phyloP scores from a whole-genome alignment of 2,329 filamentous ascomycete genomes.

The Cladophialophora yegresii region DNA sequence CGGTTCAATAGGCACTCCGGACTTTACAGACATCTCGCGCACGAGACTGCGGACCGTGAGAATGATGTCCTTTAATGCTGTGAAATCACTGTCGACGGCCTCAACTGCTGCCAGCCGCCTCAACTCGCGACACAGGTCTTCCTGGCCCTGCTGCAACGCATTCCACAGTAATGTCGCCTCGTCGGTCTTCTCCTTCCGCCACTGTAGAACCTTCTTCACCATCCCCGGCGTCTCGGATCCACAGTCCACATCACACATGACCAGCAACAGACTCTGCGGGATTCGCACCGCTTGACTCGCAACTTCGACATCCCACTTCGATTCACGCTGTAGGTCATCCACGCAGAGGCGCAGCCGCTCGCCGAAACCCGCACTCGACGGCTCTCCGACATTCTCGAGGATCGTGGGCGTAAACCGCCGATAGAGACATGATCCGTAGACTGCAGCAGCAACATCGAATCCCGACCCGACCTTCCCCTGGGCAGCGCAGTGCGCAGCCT shows the following conservation, averaged over 20 bases:
- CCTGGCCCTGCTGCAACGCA: conserved; percentile 72
- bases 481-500: conserved; percentile 90
- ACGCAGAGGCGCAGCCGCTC: conserved; percentile 66
- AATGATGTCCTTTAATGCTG: conserved; percentile 56
- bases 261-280: conserved; percentile 71
- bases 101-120: conserved; percentile 52
- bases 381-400: conserved; percentile 66
- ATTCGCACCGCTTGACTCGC: conserved; percentile 68
- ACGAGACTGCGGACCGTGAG: conserved; percentile 61
- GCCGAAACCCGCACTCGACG: conserved; percentile 67
- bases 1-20: conserved; percentile 86
- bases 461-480: conserved; percentile 96
- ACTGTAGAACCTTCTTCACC: conserved; percentile 87
- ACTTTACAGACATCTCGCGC: conserved; percentile 71
- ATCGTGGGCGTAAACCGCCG: conserved; percentile 84
- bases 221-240: conserved; percentile 91
- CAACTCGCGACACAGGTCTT: conserved; percentile 67
- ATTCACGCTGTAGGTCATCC: conserved; percentile 55
- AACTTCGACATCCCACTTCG: conserved; percentile 78
- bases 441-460: conserved; percentile 91
- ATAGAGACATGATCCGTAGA: conserved; percentile 89
- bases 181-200: conserved; percentile 67
- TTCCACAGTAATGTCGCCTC: conserved; percentile 73
- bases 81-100: conserved; percentile 53
- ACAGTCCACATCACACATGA: conserved; percentile 96